Conservation (phyloP, 177 flowering plant species). For the Viscum album region DNA sequence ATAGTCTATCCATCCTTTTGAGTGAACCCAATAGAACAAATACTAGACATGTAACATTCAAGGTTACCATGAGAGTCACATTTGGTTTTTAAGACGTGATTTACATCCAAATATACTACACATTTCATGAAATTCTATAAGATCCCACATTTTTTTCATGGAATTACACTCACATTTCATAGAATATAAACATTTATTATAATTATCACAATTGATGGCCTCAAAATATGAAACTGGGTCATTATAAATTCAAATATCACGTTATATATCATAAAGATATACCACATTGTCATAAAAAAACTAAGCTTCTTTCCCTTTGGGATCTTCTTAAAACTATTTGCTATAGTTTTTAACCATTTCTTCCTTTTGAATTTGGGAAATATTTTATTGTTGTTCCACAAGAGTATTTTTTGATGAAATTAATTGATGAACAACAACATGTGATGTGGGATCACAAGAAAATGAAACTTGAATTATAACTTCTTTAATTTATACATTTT, state of each 20-base stretch:
- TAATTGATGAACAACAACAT: too few species aligned
- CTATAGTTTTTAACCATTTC: neutral
- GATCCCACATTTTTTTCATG: neutral
- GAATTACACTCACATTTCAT: neutral
- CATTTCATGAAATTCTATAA: neutral
- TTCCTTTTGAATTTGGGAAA: too few species aligned
- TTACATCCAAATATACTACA: neutral
- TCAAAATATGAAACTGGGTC: neutral
- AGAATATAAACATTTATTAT: neutral
- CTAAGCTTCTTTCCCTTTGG: neutral
- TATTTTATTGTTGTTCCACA: too few species aligned
- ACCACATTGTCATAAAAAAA: neutral
- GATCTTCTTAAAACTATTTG: neutral
- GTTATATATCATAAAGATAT: neutral
- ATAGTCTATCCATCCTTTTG: slow-evolving; percentile 2
- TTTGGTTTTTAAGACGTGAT: neutral
- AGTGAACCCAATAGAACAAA: neutral
- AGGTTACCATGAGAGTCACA: neutral
- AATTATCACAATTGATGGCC: neutral
- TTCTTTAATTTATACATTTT: neutral
- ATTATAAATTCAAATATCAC: neutral
- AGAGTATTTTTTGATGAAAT: too few species aligned
- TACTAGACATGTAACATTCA: neutral
- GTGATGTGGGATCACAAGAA: too few species aligned
- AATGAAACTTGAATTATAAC: too few species aligned